A percentile compares a stretch with the other conserved stretches of the same genome.
phyloP scores from a whole-genome alignment of 2,329 filamentous ascomycete genomes.

The Stagonosporopsis cucurbitacearum region DNA sequence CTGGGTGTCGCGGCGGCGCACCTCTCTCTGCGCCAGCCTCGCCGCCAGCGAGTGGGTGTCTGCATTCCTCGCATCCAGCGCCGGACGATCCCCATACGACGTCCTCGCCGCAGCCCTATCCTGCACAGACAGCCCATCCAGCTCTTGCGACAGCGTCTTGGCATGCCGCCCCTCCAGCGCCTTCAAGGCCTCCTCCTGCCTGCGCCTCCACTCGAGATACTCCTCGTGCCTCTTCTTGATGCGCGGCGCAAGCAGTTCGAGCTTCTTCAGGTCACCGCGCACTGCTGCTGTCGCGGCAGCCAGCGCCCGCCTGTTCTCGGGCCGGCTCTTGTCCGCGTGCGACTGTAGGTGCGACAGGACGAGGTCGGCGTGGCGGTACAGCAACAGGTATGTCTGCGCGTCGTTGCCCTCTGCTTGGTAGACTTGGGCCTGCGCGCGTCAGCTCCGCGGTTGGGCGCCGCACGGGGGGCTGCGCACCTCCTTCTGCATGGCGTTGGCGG shows the following conservation, averaged over 20 bases:
- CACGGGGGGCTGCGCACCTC: constrained; percentile 68
- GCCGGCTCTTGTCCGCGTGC: constrained; percentile 77
- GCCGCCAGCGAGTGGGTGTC: constrained; percentile 35
- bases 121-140: constrained; percentile 25
- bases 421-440: constrained; percentile 70
- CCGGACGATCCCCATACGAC: constrained; percentile 27
- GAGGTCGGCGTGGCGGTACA: constrained; percentile 89
- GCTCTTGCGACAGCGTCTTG: constrained; percentile 26
- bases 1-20: constrained; percentile 32
- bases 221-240: constrained; percentile 73
- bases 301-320: constrained; percentile 63
- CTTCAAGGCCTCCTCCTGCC: constrained; percentile 35
- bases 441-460: background rate
- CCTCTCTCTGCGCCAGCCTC: constrained; percentile 35
- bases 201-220: constrained; percentile 33
- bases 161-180: constrained; percentile 32
- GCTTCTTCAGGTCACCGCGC: constrained; percentile 67
- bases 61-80: constrained; percentile 11
- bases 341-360: constrained; percentile 74
- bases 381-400: constrained; percentile 85
- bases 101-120: constrained; percentile 23
- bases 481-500: constrained; percentile 78
- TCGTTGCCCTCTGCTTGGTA: constrained; percentile 87
- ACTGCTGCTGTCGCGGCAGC: constrained; percentile 67
- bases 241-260: constrained; percentile 81